Base-by-base conservation (phyloP, 2,329 filamentous ascomycete genomes). In the Furcasterigmium sp. region DNA sequence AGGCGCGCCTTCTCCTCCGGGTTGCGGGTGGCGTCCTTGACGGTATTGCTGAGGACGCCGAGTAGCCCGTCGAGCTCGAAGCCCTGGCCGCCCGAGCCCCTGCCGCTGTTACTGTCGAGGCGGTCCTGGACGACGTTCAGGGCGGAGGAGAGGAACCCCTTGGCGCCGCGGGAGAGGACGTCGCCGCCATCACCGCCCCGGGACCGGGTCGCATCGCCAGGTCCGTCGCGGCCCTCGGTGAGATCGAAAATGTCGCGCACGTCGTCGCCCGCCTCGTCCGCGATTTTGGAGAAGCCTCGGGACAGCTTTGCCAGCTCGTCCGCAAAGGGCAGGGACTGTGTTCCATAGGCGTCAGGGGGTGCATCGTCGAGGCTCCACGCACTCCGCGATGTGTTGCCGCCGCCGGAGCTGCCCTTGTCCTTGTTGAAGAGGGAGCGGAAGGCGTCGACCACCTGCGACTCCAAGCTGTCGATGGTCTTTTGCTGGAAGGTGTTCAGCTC, bases 381-480 rank as follows among this genome's bases (percentile, higher is more conserved):
- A 39, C 45, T 50, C 2, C 62, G 42, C 0, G 56, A 52, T n/a
- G n/a, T 26, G 23, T 7, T 7, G 19, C 42, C 42, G 6, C 49
- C 43, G 3, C 45, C 26, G 20, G 50, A 47, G 36, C 45, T 43
- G 4, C 40, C 35, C 13, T 51, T 46, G 20, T 67, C 58, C 34
- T 59, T 64, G 51, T 67, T 56, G 47, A 72, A 72, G 3, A 72
- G 61, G 2, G 65, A 64, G 29, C 64, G 66, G 39, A 72, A 72
- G 43, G 68, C 68, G 32, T 68, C 61, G 46, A 70, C 48, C 46
- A 71, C 61, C 48, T 70, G 63, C n/a, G 55, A 53, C 47, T 72
- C 68, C n/a, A 72, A 51, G 15, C 56, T 63, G 52, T 71, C 68
- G 53, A 72, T 68, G 46, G 68, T 70, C 53, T 67, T 68, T 40